Evolutionary conservation across 495 filamentous ascomycete genomes (phyloP).

Genomic region (Friedmanniomyces simplex): DNA sequence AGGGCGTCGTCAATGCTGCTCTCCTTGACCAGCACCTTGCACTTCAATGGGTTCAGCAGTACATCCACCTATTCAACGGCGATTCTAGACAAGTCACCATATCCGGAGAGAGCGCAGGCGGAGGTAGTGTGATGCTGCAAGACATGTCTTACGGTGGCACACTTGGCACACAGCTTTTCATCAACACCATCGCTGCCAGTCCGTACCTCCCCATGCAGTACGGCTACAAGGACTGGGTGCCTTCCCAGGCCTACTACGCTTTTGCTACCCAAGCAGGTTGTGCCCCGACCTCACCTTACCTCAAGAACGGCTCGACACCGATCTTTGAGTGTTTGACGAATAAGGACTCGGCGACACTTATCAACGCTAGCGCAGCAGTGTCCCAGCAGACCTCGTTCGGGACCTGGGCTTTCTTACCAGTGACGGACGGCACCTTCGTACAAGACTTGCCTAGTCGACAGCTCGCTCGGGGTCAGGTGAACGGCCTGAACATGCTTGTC

Average conservation of each 20-base stretch:
- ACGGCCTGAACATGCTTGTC: constrained; percentile 42
- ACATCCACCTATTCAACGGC: constrained; percentile 63
- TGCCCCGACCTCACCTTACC: constrained; percentile 19
- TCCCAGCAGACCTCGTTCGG: constrained; percentile 37
- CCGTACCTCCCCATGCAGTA: constrained; percentile 44
- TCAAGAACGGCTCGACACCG: constrained; percentile 21
- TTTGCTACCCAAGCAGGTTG: constrained; percentile 48
- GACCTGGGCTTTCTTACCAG: constrained; percentile 53
- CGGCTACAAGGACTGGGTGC: constrained; percentile 41
- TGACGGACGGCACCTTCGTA: constrained; percentile 51
- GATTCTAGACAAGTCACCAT: constrained; percentile 52
- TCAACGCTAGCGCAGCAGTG: constrained; percentile 44
- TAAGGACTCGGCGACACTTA: constrained; percentile 40
- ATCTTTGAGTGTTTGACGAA: constrained; percentile 48
- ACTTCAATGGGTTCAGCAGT: constrained; percentile 59
- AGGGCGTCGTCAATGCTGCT: constrained; percentile 51
- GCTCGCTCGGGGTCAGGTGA: constrained; percentile 40
- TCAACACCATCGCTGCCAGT: constrained; percentile 41
- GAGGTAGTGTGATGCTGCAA: constrained; percentile 42
- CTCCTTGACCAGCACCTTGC: constrained; percentile 58
- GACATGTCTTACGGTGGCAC: constrained; percentile 42
- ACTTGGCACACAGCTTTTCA: constrained; percentile 31
- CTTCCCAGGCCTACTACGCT: constrained; percentile 43
- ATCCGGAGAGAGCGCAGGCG: constrained; percentile 54
- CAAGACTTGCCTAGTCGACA: constrained; percentile 43